Base-by-base conservation (phyloP, 495 filamentous ascomycete genomes). In the Podospora conica region DNA sequence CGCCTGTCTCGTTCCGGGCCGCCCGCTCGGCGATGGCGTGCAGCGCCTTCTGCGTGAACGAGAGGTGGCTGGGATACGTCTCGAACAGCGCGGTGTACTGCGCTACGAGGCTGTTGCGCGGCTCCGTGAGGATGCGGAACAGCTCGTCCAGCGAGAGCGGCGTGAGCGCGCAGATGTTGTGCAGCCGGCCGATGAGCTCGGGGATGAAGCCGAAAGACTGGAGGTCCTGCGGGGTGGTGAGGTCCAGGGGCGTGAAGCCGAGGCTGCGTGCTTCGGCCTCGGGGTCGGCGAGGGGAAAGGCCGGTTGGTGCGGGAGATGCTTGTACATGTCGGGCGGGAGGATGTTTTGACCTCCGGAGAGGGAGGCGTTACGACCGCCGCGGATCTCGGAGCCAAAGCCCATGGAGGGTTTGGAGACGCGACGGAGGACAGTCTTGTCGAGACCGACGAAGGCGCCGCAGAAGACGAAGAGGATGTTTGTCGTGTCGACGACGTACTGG, bases 401-500 rank as follows among this genome's bases (percentile, higher is more conserved):
- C 48, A 98, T 95, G 7, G 90, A 90, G 8, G 92, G 92, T 67
- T 90, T 91, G 18, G 91, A 87, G 64, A 97, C 88, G 25, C 95
- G 87, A 58, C 95, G 88, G 65, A 94, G 85, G 57, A 98, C 87
- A 25, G 90, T 83, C 73, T 96, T 97, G 70, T 97, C 89, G 11
- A 98, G 84, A 9, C 95, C 95, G 25, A 94, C 90, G 71, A 98
- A 98, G 10, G 95, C 95, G 18, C 95, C 95, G 15, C 93, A 93
- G 76, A 92, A 97, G 57, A 98, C 90, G 75, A 98, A 98, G 20
- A 98, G 84, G 64, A 98, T 98, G 69, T 97, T 96, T 65, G 93
- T 91, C 0, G 95, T 98, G 68, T 93, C 90, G 55, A 98, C 86
- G 61, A 90, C 96, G 78, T 90, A 97, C 15, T 90, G 85, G 73